These are phyloP conservation scores for Inonotus hispidus DNA, from an alignment of 1,284 basidiomycete species.

Conservation along the genomic window DNA sequence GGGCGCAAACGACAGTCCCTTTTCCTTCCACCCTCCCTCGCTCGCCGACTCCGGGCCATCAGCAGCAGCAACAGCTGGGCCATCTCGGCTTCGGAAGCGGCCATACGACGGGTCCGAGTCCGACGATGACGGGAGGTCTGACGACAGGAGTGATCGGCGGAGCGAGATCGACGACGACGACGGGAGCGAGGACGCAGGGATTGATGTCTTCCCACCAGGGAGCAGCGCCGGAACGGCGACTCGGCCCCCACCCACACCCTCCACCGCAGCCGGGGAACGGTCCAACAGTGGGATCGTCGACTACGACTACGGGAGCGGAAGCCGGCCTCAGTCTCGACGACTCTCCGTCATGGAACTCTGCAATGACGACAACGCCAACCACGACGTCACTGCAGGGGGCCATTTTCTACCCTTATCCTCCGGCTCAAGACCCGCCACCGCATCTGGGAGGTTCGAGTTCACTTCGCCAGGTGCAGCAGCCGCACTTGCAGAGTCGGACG, in stretches of 20 bases:
- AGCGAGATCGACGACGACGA: constrained; percentile 19
- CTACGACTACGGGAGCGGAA: constrained; percentile 40
- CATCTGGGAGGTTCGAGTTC: constrained; percentile 43
- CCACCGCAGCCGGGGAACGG: constrained; percentile 26
- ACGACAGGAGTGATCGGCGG: no score
- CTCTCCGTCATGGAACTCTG: constrained; percentile 82
- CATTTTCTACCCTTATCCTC: constrained; percentile 18
- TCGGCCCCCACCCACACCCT: constrained; percentile 23
- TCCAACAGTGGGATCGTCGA: constrained; percentile 23
- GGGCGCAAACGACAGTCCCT: constrained; percentile 48
- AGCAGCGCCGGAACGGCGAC: constrained; percentile 16
- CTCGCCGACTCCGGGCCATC: constrained; percentile 34
- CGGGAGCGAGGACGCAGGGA: constrained; percentile 25
- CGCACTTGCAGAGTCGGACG: constrained; percentile 23
- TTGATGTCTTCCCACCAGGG: constrained; percentile 22
- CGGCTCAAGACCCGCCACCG: constrained; percentile 41
- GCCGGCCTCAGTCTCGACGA: constrained; percentile 67
- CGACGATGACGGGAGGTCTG: constrained; percentile 44
- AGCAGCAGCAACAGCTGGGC: constrained; percentile 16
- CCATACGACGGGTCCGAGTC: constrained; percentile 25
- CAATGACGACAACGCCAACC: constrained; percentile 45
- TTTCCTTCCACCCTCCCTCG: constrained; percentile 74
- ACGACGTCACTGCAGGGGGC: constrained; percentile 22
- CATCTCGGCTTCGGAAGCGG: constrained; percentile 27
- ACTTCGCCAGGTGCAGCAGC: constrained; percentile 43